Evolutionary conservation across 306 rosid species (phyloP), one percentile per base, ranked within the genome.

Genomic region (Acmispon strigosus): DNA sequence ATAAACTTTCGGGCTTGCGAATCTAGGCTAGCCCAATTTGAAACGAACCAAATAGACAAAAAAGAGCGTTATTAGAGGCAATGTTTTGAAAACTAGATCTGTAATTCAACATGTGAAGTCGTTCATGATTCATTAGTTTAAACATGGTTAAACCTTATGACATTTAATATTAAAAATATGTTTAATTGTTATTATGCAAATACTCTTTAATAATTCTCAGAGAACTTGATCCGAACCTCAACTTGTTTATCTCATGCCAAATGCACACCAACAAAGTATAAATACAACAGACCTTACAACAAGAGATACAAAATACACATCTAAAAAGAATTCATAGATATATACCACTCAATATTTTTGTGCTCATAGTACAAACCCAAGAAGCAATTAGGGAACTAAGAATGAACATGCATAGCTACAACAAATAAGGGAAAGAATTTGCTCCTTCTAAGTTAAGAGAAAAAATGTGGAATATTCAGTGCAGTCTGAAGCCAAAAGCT

Each of bases 401-500:
- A 85, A 83, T 81, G 79, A 64, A 76, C 87, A 80, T 73, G 55
- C 82, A 81, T 84, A 76, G 79, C 77, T 71, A 66, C 81, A 85
- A 62, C 49, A 49, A 67, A 41, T 69, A 60, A 61, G 66, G 75
- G 37, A 81, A 67, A 76, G 77, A 82, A 86, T 76, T 70, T 75
- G 74, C 62, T 59, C 76, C 34, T 19, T 56, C 41, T 68, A 36
- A 68, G 74, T 67, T 54, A 66, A 76, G 16, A 69, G 20, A n/a
- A 56, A 76, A 61, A 59, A 10, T 53, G 60, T 56, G 75, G 73
- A 84, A 66, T 62, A 58, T 76, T 76, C 79, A 24, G 37, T 12
- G 80, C 22, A 59, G 47, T 62, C 73, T 50, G 81, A 69, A 69
- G 77, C 81, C 78, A 73, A 75, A 83, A 34, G 62, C 75, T 69